phyloP scores from a whole-genome alignment of 1,284 basidiomycete species.

The Xerocomus tenax region DNA sequence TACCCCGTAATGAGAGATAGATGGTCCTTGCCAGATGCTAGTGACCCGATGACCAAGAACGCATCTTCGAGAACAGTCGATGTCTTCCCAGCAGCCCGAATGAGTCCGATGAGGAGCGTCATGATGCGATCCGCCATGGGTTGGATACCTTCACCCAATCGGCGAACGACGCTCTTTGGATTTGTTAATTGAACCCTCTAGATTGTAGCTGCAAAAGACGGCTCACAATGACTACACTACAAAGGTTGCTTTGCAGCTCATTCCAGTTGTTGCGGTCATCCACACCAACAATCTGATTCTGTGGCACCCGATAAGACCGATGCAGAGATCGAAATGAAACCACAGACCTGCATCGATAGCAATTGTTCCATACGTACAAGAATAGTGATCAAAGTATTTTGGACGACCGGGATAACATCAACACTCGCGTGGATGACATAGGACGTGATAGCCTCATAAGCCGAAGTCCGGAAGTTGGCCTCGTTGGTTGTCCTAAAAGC shows the following conservation, averaged over 20 bases:
- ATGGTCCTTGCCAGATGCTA: conserved; percentile 53
- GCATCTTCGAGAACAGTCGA: conserved; percentile 96
- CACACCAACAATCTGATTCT: conserved; percentile 90
- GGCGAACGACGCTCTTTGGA: conserved; percentile 70
- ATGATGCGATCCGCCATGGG: conserved; percentile 92
- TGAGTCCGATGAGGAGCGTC: conserved; percentile 83
- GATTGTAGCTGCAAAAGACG: background rate
- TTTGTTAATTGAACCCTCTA: conserved; percentile 1
- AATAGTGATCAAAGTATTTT: conserved; percentile 75
- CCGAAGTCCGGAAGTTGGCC: conserved; percentile 87
- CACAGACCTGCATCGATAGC: conserved; percentile 63
- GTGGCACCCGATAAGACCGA: conserved; percentile 8
- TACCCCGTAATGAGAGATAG: background rate
- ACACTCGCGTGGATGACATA: conserved; percentile 75
- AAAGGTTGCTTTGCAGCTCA: conserved; percentile 93
- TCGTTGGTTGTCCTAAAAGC: conserved; percentile 71
- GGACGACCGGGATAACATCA: conserved; percentile 77
- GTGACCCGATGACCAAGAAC: conserved; percentile 89
- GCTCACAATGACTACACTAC: conserved; percentile 77
- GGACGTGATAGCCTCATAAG: conserved; percentile 91
- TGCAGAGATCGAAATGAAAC: background rate
- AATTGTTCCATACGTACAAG: conserved; percentile 86
- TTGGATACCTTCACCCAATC: conserved; percentile 75
- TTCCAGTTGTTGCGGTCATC: conserved; percentile 99
- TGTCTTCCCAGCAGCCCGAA: conserved; percentile 82